Percentiles rank a stretch among this genome's conserved stretches.
These are phyloP conservation scores for Colletotrichum agaves DNA, from an alignment of 2,329 filamentous ascomycete genomes.

Conservation along the genomic window DNA sequence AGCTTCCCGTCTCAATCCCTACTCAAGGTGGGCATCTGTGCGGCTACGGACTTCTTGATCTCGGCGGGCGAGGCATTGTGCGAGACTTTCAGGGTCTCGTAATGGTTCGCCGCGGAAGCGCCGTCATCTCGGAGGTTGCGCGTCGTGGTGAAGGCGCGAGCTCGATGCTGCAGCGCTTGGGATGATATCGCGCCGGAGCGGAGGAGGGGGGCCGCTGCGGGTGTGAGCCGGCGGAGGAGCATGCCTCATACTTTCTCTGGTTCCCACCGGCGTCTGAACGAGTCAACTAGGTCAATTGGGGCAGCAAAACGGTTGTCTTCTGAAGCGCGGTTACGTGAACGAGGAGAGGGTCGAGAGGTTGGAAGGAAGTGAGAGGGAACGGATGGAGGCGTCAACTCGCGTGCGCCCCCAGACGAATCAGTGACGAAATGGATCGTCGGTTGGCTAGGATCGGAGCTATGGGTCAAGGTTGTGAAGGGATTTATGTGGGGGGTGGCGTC, in stretches of 20 bases:
- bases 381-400: constrained; percentile 26
- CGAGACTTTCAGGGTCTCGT: constrained; percentile 81
- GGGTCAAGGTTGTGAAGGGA: constrained; percentile 14
- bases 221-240: constrained; percentile 58
- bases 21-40: not conserved
- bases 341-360: not conserved
- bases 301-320: not conserved
- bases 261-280: constrained; percentile 43
- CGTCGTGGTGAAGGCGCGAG: constrained; percentile 45
- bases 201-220: constrained; percentile 43
- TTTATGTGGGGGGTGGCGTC: constrained; percentile 33
- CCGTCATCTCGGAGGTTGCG: constrained; percentile 43
- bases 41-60: constrained; percentile 77
- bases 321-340: not conserved
- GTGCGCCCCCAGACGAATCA: constrained; percentile 11
- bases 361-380: not conserved
- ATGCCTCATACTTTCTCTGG: constrained; percentile 67
- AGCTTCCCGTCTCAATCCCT: not conserved
- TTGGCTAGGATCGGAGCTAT: constrained; percentile 34
- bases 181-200: constrained; percentile 27
- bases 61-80: constrained; percentile 76
- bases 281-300: not conserved
- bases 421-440: constrained; percentile 40
- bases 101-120: constrained; percentile 72
- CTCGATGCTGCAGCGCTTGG: constrained; percentile 18